Conservation (phyloP, 345 rosid species). For the Linum tenue region DNA sequence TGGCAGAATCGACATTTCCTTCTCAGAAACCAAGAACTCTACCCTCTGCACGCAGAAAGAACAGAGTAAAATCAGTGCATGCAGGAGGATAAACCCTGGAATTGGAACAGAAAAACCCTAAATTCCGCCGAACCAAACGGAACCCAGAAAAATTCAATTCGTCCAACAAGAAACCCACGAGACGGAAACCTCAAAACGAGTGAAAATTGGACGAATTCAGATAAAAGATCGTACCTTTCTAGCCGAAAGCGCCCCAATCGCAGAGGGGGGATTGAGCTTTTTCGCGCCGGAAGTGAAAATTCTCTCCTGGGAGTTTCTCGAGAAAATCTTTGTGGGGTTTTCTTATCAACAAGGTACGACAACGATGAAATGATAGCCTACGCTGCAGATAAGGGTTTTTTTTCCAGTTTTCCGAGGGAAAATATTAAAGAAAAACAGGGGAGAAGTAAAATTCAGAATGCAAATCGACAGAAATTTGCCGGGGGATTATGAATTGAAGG, state of each 20-base stretch:
- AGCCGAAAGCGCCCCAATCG: not conserved
- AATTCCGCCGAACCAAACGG: not conserved
- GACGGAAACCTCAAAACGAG: not conserved
- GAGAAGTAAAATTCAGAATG: no score
- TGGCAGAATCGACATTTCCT: constrained; percentile 42
- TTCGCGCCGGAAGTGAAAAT: not conserved
- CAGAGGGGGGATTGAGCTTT: not conserved
- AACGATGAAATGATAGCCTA: no score
- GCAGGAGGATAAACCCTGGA: not conserved
- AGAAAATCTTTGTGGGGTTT: no score
- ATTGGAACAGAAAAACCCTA: not conserved
- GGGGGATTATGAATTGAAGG: not conserved
- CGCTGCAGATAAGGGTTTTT: no score
- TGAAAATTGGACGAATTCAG: not conserved
- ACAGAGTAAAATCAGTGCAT: not conserved
- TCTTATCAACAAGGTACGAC: no score
- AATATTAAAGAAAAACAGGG: no score
- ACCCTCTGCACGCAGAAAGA: not conserved
- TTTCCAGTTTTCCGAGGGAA: no score
- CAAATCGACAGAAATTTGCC: not conserved
- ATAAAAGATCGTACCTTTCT: constrained; percentile 1
- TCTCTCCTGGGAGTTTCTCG: no score
- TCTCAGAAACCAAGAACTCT: not conserved
- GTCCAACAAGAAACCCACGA: not conserved
- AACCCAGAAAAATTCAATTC: not conserved